phyloP scores from a whole-genome alignment of 495 filamentous ascomycete genomes.

The Neurospora discreta region DNA sequence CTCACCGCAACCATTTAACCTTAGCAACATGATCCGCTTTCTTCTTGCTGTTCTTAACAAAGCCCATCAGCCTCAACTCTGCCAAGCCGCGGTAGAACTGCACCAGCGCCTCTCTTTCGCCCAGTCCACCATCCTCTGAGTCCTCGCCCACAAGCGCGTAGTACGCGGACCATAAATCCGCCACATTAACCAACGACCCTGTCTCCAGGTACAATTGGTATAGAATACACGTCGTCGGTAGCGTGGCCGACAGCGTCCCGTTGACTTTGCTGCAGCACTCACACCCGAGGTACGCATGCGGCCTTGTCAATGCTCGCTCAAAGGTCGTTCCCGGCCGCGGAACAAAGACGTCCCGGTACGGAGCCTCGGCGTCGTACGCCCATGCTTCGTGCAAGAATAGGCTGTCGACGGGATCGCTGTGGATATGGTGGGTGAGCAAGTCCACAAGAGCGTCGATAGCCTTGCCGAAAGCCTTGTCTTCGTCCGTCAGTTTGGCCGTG shows the following conservation, averaged over 20 bases:
- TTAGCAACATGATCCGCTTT: constrained; percentile 88
- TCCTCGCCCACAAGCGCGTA: constrained; percentile 60
- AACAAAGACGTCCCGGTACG: constrained; percentile 71
- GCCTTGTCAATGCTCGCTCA: constrained; percentile 67
- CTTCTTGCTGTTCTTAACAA: constrained; percentile 82
- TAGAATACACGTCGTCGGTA: constrained; percentile 70
- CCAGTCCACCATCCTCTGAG: constrained; percentile 18
- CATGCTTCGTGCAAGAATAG: constrained; percentile 71
- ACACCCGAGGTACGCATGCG: constrained; percentile 80
- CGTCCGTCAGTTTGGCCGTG: constrained; percentile 59
- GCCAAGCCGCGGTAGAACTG: constrained; percentile 75
- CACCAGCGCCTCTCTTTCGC: constrained; percentile 46
- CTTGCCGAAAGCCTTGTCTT: constrained; percentile 66
- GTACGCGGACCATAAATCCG: constrained; percentile 86
- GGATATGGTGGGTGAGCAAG: constrained; percentile 45
- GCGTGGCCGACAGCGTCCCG: constrained; percentile 43
- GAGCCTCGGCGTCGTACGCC: constrained; percentile 70
- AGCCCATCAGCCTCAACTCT: constrained; percentile 73
- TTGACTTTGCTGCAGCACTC: constrained; percentile 44
- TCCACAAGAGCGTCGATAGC: constrained; percentile 55
- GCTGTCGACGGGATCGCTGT: constrained; percentile 45
- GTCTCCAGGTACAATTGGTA: constrained; percentile 91
- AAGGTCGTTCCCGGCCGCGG: constrained; percentile 68
- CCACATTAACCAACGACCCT: constrained; percentile 75
- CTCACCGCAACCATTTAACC: constrained; percentile 36